Conservation (phyloP, 2,329 filamentous ascomycete genomes). For the Nothopassalora personata region DNA sequence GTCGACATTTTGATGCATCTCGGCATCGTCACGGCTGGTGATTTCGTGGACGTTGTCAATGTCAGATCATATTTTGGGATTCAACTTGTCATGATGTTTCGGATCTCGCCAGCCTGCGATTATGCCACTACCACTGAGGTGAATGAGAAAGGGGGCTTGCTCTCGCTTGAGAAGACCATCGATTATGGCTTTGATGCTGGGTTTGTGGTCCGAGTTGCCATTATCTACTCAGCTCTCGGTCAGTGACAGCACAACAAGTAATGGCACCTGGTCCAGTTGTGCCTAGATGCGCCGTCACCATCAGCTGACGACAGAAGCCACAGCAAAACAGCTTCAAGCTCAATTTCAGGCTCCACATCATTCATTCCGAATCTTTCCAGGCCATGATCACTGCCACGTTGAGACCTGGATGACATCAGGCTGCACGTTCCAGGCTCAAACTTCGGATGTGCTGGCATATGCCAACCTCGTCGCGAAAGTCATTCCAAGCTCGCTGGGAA, state of each 20-base stretch:
- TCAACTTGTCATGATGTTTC: slow-evolving; percentile 37
- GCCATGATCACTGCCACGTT: background rate
- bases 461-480: background rate
- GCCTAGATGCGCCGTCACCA: too few relatives aligned
- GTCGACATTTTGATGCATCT: slow-evolving; percentile 61
- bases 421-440: background rate
- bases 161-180: slow-evolving; percentile 44
- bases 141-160: slow-evolving; percentile 36
- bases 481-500: background rate
- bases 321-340: too few relatives aligned
- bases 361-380: background rate
- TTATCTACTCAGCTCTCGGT: slow-evolving; percentile 30
- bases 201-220: slow-evolving; percentile 39
- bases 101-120: slow-evolving; percentile 42
- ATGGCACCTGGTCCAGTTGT: background rate
- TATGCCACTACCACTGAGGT: slow-evolving; percentile 52
- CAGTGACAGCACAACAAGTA: background rate
- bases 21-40: slow-evolving; percentile 48
- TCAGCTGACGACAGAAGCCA: too few relatives aligned
- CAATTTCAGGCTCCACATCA: too few relatives aligned
- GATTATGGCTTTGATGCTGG: slow-evolving; percentile 44
- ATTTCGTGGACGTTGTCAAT: slow-evolving; percentile 51
- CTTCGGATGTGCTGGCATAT: background rate
- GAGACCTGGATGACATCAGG: background rate
- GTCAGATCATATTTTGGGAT: slow-evolving; percentile 43